Conservation (phyloP, 306 rosid genomes). For the Mimosa bimucronata region DNA sequence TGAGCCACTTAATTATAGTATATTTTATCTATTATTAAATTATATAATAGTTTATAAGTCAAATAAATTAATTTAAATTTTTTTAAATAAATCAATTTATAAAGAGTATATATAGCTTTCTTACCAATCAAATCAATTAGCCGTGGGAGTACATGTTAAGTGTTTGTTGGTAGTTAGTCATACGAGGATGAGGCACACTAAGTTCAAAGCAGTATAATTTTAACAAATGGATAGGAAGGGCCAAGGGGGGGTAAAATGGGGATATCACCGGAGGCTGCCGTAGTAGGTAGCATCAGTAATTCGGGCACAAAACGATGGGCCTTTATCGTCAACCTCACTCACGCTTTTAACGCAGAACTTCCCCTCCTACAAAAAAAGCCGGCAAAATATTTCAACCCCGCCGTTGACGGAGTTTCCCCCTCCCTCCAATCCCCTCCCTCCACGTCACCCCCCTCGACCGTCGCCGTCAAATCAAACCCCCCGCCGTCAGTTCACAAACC, state of each 20-base stretch:
- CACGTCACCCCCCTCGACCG: slow-evolving; percentile 49
- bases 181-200: too few relatives aligned
- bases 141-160: too few relatives aligned
- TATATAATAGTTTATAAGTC: too few relatives aligned
- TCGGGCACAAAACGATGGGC: slow-evolving; percentile 40
- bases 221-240: too few relatives aligned
- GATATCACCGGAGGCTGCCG: not conserved
- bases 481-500: slow-evolving; percentile 52
- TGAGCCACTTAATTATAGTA: too few relatives aligned
- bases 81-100: too few relatives aligned
- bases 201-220: too few relatives aligned
- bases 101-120: too few relatives aligned
- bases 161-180: too few relatives aligned
- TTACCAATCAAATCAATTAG: too few relatives aligned
- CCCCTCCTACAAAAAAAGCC: slow-evolving; percentile 45
- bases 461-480: slow-evolving; percentile 58
- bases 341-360: slow-evolving; percentile 32
- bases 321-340: slow-evolving; percentile 47
- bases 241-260: not conserved
- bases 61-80: too few relatives aligned
- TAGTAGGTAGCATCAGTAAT: slow-evolving; percentile 36
- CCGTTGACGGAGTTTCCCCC: slow-evolving; percentile 53
- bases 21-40: too few relatives aligned
- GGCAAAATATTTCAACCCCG: slow-evolving; percentile 38
- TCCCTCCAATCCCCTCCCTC: slow-evolving; percentile 39